Evolutionary conservation across 2,329 filamentous ascomycete species (phyloP).

Genomic region (Ceratocystis alfenasii): DNA sequence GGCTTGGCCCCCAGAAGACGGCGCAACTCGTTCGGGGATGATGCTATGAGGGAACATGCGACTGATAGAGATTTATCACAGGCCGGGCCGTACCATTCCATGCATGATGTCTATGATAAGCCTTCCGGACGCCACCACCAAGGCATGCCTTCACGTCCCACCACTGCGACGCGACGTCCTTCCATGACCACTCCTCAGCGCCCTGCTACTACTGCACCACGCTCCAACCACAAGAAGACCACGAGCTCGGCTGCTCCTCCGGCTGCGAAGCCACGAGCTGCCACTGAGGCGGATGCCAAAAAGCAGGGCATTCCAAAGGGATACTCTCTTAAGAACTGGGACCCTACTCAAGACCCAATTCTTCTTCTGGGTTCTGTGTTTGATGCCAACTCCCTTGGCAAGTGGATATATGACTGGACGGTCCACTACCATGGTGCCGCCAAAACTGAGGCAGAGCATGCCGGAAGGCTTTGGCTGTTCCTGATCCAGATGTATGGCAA

Average conservation of each 20-base stretch:
- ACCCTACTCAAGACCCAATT: conserved; percentile 85
- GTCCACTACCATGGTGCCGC: conserved; percentile 75
- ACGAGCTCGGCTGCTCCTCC: conserved; percentile 23
- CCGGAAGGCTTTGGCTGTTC: conserved; percentile 88
- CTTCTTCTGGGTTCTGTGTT: conserved; percentile 91
- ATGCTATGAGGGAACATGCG: conserved; percentile 18
- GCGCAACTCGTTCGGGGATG: conserved; percentile 21
- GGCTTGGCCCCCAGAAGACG: conserved; percentile 15
- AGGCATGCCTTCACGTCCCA: conserved; percentile 29
- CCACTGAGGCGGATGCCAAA: conserved; percentile 48
- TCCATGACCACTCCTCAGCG: conserved; percentile 42
- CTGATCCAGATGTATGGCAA: conserved; percentile 90
- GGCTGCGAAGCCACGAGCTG: conserved; percentile 28
- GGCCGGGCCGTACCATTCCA: conserved; percentile 20
- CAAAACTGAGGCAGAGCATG: conserved; percentile 77
- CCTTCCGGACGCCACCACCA: neutral
- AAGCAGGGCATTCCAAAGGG: conserved; percentile 69
- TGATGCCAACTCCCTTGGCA: conserved; percentile 91
- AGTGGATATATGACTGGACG: conserved; percentile 99
- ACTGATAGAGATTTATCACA: conserved; percentile 23
- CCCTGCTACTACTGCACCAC: conserved; percentile 41
- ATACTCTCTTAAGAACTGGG: conserved; percentile 97
- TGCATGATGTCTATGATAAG: conserved; percentile 18
- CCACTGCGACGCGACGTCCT: conserved; percentile 36
- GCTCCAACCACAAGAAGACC: conserved; percentile 32